phyloP scores from a whole-genome alignment of 202 grass and related monocot genomes.

The Saccharum hybrid region DNA sequence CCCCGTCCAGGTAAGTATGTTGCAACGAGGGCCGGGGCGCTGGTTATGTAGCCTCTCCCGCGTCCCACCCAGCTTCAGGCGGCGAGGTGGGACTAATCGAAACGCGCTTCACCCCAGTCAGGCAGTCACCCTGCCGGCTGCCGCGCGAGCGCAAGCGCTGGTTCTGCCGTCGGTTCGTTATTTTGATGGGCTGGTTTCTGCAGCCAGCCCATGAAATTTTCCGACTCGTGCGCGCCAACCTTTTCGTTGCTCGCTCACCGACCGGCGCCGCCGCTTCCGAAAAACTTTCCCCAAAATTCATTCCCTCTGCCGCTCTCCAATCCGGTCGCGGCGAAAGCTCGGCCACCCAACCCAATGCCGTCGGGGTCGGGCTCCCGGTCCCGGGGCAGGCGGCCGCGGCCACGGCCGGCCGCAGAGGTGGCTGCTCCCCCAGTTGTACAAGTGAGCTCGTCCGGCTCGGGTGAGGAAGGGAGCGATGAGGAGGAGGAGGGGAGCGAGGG shows the following conservation, averaged over 20 bases:
- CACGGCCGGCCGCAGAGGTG: no score
- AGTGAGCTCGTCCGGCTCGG: slow-evolving; percentile 24
- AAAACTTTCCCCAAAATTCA: background rate
- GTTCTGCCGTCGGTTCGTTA: background rate
- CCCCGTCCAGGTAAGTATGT: slow-evolving; percentile 67
- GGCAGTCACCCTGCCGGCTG: no score
- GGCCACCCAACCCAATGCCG: slow-evolving; percentile 34
- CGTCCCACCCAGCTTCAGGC: fast-evolving
- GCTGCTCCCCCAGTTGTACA: background rate
- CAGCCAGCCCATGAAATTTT: slow-evolving; percentile 4
- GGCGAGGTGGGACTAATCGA: slow-evolving; percentile 48
- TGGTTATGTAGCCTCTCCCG: background rate
- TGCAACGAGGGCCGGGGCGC: background rate
- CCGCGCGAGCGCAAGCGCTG: no score
- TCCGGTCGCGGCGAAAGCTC: background rate
- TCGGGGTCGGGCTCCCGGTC: slow-evolving; percentile 20
- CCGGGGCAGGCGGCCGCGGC: background rate
- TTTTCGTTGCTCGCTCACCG: slow-evolving; percentile 23
- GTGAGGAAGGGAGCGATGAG: background rate
- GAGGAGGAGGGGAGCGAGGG: slow-evolving; percentile 38
- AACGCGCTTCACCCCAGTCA: background rate
- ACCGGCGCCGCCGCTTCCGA: slow-evolving; percentile 19
- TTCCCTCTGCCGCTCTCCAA: background rate
- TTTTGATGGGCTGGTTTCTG: background rate
- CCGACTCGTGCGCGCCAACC: slow-evolving; percentile 5